These are phyloP conservation scores for Fusarium sp. DNA, from an alignment of 2,329 filamentous ascomycete species.

Conservation along the genomic window DNA sequence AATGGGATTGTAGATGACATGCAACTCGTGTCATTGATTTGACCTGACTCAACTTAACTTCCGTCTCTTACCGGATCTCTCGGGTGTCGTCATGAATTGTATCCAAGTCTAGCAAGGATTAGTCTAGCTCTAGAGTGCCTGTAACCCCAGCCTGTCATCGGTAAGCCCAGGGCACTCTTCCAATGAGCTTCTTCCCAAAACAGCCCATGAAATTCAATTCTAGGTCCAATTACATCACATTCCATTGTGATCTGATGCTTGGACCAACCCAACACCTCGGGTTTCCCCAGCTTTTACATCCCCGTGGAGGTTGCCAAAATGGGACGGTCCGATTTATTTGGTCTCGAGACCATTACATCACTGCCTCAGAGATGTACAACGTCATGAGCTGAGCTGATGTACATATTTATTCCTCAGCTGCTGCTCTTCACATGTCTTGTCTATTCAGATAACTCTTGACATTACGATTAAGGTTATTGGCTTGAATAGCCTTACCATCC, in stretches of 20 bases:
- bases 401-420: neutral
- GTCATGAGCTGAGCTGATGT: neutral
- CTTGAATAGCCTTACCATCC: slow-evolving; percentile 12
- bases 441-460: too few relatives aligned
- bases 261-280: neutral
- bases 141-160: neutral
- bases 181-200: neutral
- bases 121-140: neutral
- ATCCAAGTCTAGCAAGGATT: neutral
- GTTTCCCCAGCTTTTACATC: slow-evolving; percentile 30
- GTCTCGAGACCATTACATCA: slow-evolving; percentile 40
- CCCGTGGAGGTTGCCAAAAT: slow-evolving; percentile 26
- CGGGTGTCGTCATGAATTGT: slow-evolving; percentile 27
- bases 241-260: neutral
- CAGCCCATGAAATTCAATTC: neutral
- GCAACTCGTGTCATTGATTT: neutral
- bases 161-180: neutral
- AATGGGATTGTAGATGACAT: neutral
- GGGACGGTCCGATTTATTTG: slow-evolving; percentile 42
- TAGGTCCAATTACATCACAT: neutral
- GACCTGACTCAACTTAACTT: neutral
- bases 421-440: neutral
- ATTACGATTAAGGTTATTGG: neutral
- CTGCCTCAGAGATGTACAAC: neutral
- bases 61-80: slow-evolving; percentile 16